A percentile compares a stretch with the other conserved stretches of the same genome.
Conservation (phyloP, 345 rosid species). For the Eucalyptus grandis region DNA sequence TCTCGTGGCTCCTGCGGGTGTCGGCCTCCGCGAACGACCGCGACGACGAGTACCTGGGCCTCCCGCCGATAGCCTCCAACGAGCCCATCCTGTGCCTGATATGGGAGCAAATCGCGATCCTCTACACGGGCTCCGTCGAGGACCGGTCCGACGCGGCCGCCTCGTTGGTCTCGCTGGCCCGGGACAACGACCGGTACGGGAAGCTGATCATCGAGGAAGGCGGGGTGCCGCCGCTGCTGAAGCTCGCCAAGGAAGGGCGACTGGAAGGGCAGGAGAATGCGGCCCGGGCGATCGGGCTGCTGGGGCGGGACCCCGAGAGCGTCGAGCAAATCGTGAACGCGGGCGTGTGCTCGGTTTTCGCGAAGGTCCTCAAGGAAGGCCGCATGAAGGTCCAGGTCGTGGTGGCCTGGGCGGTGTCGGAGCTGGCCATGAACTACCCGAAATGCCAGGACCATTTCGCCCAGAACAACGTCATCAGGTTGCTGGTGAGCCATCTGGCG, state of each 20-base stretch:
- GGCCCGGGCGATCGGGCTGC: slow-evolving; percentile 64
- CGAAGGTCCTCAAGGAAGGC: slow-evolving; percentile 76
- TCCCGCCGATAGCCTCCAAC: slow-evolving; percentile 80
- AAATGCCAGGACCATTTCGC: slow-evolving; percentile 73
- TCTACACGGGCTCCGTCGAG: slow-evolving; percentile 46
- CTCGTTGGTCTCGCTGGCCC: slow-evolving; percentile 65
- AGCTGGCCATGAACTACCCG: slow-evolving; percentile 47
- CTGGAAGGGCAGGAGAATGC: slow-evolving; percentile 78
- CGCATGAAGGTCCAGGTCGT: slow-evolving; percentile 63
- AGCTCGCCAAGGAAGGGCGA: slow-evolving; percentile 63
- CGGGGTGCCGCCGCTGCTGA: slow-evolving; percentile 69
- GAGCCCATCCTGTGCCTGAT: slow-evolving; percentile 79
- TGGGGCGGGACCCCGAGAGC: slow-evolving; percentile 67
- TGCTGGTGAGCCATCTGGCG: slow-evolving; percentile 75
- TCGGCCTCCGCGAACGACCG: slow-evolving; percentile 44
- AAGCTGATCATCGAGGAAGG: slow-evolving; percentile 84
- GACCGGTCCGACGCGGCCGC: slow-evolving; percentile 71
- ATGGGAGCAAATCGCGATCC: slow-evolving; percentile 82
- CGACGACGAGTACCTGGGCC: slow-evolving; percentile 57
- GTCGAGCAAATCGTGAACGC: slow-evolving; percentile 73
- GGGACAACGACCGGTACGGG: slow-evolving; percentile 69
- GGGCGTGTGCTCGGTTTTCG: slow-evolving; percentile 63
- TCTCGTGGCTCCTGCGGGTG: slow-evolving; percentile 67
- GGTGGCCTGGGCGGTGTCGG: slow-evolving; percentile 73
- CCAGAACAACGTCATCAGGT: slow-evolving; percentile 56